Evolutionary conservation across 495 filamentous ascomycete species (phyloP).

Genomic region (Pseudomonodictys pantanalensis): DNA sequence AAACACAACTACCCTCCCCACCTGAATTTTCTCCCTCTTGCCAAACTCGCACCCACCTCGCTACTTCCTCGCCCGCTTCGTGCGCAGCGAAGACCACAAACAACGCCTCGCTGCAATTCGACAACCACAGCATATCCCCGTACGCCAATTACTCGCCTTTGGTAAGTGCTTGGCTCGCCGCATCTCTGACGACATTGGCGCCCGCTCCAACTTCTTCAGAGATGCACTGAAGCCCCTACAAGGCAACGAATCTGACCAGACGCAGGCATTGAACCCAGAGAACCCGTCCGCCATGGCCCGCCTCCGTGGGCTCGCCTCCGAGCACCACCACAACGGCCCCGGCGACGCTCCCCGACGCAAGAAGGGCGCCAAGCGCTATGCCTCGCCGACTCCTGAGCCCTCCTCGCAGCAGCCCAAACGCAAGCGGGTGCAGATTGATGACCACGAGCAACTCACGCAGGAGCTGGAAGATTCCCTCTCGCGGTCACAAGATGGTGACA

Average conservation of each 20-base stretch:
- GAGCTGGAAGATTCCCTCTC: constrained; percentile 23
- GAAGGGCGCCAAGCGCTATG: constrained; percentile 5
- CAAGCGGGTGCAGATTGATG: constrained; percentile 22
- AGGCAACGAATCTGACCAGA: not conserved
- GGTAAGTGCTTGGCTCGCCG: too few relatives aligned
- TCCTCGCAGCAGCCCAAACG: constrained; percentile 1
- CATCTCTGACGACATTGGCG: too few relatives aligned
- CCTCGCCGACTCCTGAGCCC: constrained; percentile 7
- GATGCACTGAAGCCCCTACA: not conserved
- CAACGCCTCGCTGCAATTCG: too few relatives aligned
- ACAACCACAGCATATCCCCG: too few relatives aligned
- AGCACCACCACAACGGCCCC: constrained; percentile 29
- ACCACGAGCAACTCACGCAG: constrained; percentile 20
- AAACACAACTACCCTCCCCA: too few relatives aligned
- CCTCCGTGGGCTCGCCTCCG: constrained; percentile 11
- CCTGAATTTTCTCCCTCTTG: too few relatives aligned
- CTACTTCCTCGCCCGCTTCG: too few relatives aligned
- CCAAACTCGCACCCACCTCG: too few relatives aligned
- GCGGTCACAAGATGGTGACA: constrained; percentile 2
- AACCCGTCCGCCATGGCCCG: constrained; percentile 14
- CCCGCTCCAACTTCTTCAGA: not conserved
- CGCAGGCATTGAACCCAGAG: not conserved
- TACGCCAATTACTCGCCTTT: too few relatives aligned
- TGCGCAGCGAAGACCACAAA: too few relatives aligned
- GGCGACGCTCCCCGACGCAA: constrained; percentile 19